phyloP scores from a whole-genome alignment of 2,329 filamentous ascomycete genomes.

The Mariannaea elegans region DNA sequence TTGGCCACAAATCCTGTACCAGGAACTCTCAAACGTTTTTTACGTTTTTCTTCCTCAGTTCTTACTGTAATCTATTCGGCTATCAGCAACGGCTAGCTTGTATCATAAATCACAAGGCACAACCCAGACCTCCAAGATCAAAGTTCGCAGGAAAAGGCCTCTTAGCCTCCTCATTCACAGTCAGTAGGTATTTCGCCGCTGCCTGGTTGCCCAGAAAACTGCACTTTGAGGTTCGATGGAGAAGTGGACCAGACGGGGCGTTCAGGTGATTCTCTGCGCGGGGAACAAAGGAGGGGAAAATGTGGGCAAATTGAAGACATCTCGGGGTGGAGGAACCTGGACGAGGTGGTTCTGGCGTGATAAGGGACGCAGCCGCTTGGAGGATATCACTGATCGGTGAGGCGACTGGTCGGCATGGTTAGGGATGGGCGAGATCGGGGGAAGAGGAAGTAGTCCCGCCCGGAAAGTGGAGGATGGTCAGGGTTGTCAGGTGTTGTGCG shows the following conservation, averaged over 20 bases:
- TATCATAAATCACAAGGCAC: too few relatives aligned
- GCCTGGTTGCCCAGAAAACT: slow-evolving; percentile 3
- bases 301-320: background rate
- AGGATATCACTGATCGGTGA: slow-evolving; percentile 17
- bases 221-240: background rate
- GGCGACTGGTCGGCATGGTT: slow-evolving; percentile 13
- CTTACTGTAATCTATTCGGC: too few relatives aligned
- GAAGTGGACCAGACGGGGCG: slow-evolving; percentile 4
- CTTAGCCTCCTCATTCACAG: background rate
- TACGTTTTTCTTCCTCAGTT: too few relatives aligned
- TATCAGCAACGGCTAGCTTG: too few relatives aligned
- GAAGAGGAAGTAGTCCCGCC: background rate
- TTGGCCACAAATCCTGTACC: too few relatives aligned
- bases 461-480: background rate
- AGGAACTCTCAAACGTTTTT: too few relatives aligned
- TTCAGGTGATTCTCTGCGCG: background rate
- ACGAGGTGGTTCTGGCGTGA: slow-evolving; percentile 11
- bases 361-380: slow-evolving; percentile 17
- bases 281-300: background rate
- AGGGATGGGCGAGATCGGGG: slow-evolving; percentile 13
- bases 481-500: background rate
- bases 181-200: background rate
- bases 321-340: background rate
- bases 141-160: background rate
- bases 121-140: too few relatives aligned